Percentiles rank a stretch among this genome's conserved stretches.
These are phyloP conservation scores for Saccharomycopsis fodiens DNA, from an alignment of 805 yeast genomes.

Conservation along the genomic window DNA sequence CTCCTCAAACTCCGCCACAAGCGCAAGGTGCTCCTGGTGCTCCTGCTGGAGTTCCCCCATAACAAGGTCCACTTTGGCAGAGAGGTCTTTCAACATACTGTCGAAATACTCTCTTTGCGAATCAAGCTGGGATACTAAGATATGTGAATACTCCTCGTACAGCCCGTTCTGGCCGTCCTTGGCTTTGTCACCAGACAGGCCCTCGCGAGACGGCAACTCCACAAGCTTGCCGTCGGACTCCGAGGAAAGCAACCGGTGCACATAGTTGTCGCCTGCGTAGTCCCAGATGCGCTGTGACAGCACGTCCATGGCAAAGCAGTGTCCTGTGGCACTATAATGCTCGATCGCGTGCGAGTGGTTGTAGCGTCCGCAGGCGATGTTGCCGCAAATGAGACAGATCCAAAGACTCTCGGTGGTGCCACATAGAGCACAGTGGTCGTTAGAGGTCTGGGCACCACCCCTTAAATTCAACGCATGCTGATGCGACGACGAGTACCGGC, in stretches of 20 bases:
- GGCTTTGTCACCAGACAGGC: slow-evolving; percentile 13
- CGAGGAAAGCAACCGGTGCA: slow-evolving; percentile 76
- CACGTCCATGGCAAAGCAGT: slow-evolving; percentile 88
- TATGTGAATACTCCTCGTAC: slow-evolving; percentile 74
- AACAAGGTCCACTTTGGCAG: slow-evolving; percentile 2
- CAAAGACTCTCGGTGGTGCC: slow-evolving; percentile 57
- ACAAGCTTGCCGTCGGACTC: slow-evolving; percentile 86
- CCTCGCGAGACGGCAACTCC: slow-evolving; percentile 45
- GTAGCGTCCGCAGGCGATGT: slow-evolving; percentile 87
- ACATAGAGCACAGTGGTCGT: slow-evolving; percentile 48
- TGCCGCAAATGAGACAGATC: slow-evolving; percentile 88
- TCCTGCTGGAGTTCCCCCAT: background rate
- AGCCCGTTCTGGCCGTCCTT: slow-evolving; percentile 28
- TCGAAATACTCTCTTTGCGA: slow-evolving; percentile 84
- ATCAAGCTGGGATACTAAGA: slow-evolving; percentile 72
- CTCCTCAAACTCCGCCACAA: background rate
- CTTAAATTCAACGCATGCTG: slow-evolving; percentile 11
- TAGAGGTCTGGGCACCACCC: slow-evolving; percentile 4
- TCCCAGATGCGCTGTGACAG: slow-evolving; percentile 88
- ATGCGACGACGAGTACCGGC: slow-evolving; percentile 59
- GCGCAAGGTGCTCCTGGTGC: background rate
- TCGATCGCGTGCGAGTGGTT: slow-evolving; percentile 79
- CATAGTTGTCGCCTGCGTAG: slow-evolving; percentile 85
- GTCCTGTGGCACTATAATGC: slow-evolving; percentile 71
- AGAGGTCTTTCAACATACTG: slow-evolving; percentile 27